Percentiles rank a stretch among this genome's conserved stretches.
Conservation (phyloP, 768 basidiomycete species). For the Crucibulum laeve region DNA sequence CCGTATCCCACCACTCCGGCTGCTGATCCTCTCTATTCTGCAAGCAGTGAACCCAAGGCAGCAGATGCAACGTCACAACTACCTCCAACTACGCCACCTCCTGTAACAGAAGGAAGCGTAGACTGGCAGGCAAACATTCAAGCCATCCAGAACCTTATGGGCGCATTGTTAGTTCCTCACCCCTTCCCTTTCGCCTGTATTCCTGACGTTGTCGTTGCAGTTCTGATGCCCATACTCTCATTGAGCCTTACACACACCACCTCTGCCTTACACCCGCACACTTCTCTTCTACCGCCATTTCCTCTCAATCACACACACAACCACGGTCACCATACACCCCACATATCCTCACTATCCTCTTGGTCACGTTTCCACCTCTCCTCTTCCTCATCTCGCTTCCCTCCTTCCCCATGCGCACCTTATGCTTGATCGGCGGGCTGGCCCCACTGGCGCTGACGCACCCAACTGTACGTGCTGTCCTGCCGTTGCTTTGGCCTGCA, state of each 20-base stretch:
- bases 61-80: constrained; percentile 8
- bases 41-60: constrained; percentile 1
- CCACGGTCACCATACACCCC: constrained; percentile 44
- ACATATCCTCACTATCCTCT: constrained; percentile 45
- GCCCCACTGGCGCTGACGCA: constrained; percentile 50
- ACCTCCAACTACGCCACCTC: constrained; percentile 28
- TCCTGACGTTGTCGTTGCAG: constrained; percentile 26
- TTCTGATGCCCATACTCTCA: constrained; percentile 54
- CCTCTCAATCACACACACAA: constrained; percentile 8
- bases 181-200: neutral
- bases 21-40: constrained; percentile 10
- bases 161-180: constrained; percentile 52
- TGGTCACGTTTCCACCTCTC: constrained; percentile 48
- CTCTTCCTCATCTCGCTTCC: constrained; percentile 39
- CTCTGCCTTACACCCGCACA: constrained; percentile 45
- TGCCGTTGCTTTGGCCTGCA: constrained; percentile 18
- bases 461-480: constrained; percentile 32
- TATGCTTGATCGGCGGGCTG: constrained; percentile 45
- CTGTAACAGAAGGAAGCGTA: constrained; percentile 55
- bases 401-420: constrained; percentile 41
- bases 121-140: constrained; percentile 89
- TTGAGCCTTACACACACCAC: constrained; percentile 47
- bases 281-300: constrained; percentile 18
- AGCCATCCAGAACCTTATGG: constrained; percentile 91
- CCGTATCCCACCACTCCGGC: constrained; percentile 32